Evolutionary conservation across 1,139 yeast genomes (phyloP), one percentile per base, ranked within the genome.

Genomic region (Hanseniaspora gamundiae): DNA sequence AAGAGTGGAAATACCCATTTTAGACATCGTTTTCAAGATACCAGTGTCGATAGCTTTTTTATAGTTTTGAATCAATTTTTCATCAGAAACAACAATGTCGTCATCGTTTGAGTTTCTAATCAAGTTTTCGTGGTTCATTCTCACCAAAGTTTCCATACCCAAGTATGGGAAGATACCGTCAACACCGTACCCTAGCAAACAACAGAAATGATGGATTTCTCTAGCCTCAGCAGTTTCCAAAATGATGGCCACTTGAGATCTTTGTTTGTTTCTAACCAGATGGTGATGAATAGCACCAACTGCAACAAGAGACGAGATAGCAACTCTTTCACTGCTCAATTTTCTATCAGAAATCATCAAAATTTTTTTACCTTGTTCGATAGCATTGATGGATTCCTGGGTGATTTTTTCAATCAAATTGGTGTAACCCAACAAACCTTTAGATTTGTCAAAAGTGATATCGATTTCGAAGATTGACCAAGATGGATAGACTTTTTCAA

Each of bases 1-100:
- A 62, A 91, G 72, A 30, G 98, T 91, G 35, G 97, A 88, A 56
- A 91, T 91, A 72, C 98, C 98, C 97, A 91, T 91, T 72, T 91
- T 91, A 40, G 96, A 85, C 98, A 91, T 91, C 49, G 91, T 96
- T 69, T 91, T 91, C 59, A 86, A 70, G 53, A 91, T 81, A 66
- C 97, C 97, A 47, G 87, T 80, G 60, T 88, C 94, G 49, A 84
- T 71, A 17, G 96, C 80, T 52, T 75, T 70, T 62, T 80, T 82
- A 69, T 85, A 91, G 69, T 91, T 88, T 45, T 69, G 70, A 51
- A 88, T 65, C 50, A 87, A 72, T 52, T 73, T 62, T 31, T 73
- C 75, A 49, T 78, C 78, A 33, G 78, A 61, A 47, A 83, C 62
- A 16, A 66, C 62, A 33, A 46, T 42, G 21, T 60, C 64, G 38